phyloP scores from a whole-genome alignment of 202 grass and related monocot genomes.

The Zizania palustris region DNA sequence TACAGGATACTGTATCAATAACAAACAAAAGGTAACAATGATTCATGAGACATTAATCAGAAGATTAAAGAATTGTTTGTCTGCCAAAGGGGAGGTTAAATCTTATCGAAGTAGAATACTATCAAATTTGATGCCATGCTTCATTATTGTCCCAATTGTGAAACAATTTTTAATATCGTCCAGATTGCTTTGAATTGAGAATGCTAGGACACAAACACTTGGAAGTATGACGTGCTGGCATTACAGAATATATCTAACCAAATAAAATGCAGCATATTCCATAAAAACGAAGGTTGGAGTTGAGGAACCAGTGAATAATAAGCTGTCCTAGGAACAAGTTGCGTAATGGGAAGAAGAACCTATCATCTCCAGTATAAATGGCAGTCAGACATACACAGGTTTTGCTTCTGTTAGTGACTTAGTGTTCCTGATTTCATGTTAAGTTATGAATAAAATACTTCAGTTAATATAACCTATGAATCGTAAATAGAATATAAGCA shows the following conservation, averaged over 20 bases:
- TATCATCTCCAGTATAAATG: background rate
- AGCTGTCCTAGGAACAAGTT: background rate
- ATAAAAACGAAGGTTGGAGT: no score
- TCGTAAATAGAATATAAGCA: background rate
- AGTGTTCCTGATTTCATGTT: background rate
- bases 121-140: background rate
- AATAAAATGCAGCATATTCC: background rate
- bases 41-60: background rate
- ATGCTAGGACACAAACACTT: background rate
- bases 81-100: slow-evolving; percentile 21
- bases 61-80: slow-evolving; percentile 17
- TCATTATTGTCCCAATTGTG: background rate
- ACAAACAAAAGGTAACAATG: background rate
- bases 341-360: background rate
- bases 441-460: background rate
- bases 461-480: background rate
- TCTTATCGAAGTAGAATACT: background rate
- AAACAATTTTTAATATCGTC: background rate
- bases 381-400: background rate
- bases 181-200: background rate
- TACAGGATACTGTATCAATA: background rate
- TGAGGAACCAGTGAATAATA: slow-evolving; percentile 23
- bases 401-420: background rate
- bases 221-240: background rate
- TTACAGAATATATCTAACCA: background rate